Conservation (phyloP, 2,329 filamentous ascomycete species). For the Tolypocladium nubicola region DNA sequence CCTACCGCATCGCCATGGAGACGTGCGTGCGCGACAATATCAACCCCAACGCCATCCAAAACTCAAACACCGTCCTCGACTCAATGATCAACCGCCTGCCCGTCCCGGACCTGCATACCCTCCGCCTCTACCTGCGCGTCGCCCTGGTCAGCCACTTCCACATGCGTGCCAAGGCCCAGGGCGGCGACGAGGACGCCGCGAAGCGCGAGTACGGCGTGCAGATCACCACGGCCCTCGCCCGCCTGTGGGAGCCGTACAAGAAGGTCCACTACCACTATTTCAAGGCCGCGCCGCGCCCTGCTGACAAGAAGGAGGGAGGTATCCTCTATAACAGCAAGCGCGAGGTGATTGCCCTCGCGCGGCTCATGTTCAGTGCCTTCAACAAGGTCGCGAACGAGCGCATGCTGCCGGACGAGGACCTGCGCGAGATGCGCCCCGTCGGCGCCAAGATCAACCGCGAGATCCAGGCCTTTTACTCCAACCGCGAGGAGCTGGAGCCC, state of each 20-base stretch:
- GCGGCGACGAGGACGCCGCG: conserved; percentile 20
- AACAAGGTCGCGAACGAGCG: conserved; percentile 31
- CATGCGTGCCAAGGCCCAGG: conserved; percentile 20
- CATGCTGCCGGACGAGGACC: conserved; percentile 24
- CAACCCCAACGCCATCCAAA: conserved; percentile 57
- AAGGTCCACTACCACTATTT: conserved; percentile 25
- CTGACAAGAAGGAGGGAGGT: conserved; percentile 12
- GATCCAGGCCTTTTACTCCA: conserved; percentile 23
- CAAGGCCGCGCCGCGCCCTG: conserved; percentile 11
- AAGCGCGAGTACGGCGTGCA: conserved; percentile 37
- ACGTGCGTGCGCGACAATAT: conserved; percentile 66
- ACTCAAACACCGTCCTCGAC: conserved; percentile 55
- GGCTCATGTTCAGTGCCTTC: conserved; percentile 33
- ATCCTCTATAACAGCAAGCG: conserved; percentile 23
- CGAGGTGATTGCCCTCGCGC: conserved; percentile 33
- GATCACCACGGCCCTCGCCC: conserved; percentile 37
- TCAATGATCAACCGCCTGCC: conserved; percentile 39
- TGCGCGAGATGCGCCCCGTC: conserved; percentile 19
- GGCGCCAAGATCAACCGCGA: conserved; percentile 26
- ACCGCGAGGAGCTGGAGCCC: conserved; percentile 22
- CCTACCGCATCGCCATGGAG: conserved; percentile 63
- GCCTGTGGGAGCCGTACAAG: conserved; percentile 39
- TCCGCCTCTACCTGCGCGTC: conserved; percentile 46
- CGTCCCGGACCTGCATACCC: conserved; percentile 37
- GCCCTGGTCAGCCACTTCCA: conserved; percentile 36